Evolutionary conservation across 2,329 filamentous ascomycete species (phyloP), one percentile per base, ranked within the genome.

Genomic region (Colletotrichum phormii): DNA sequence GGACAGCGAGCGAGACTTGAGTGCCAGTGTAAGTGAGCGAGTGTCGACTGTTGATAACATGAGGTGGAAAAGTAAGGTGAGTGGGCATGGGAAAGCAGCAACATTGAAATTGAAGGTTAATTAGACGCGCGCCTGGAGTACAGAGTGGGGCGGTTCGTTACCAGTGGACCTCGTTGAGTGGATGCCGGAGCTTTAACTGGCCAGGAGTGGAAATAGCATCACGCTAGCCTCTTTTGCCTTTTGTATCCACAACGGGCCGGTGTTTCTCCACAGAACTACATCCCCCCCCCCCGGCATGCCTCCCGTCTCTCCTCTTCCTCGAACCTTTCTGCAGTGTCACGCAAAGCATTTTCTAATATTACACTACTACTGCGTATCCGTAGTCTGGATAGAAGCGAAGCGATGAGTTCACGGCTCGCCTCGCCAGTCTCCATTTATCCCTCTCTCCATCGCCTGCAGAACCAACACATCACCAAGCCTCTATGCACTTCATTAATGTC

Each of bases 41-140:
- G 15, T 33, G 54, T 57, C n/a, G 35, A 11, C 15, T 3, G 29
- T 26, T 26, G 26, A 26, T 26, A 26, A 26, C 31, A 11, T 35
- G 18, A 42, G 9, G 22, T 24, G 18, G 51, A 54, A 54, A 24
- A 12, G 22, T 58, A 29, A 49, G 15, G 49, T 26, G 6, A 13
- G 31, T 33, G 24, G 62, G 37, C 31, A 37, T 26, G n/a, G 35
- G 7, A 13, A n/a, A 62, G 63, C 55, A 53, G 58, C 61, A 46
- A 49, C 49, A 64, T 59, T n/a, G 53, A 54, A 61, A 65, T 69
- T 73, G 63, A 67, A 63, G 67, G 51, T 72, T 46, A 15, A 35
- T 46, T 74, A 74, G 72, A 74, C 72, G 72, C 72, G 72, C 72
- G 72, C 72, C 69, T 74, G 60, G 59, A 68, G n/a, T 46, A 1